These are phyloP conservation scores for Astrephomene gubernaculifera DNA, from an alignment of 139 green algal species.

Conservation along the genomic window DNA sequence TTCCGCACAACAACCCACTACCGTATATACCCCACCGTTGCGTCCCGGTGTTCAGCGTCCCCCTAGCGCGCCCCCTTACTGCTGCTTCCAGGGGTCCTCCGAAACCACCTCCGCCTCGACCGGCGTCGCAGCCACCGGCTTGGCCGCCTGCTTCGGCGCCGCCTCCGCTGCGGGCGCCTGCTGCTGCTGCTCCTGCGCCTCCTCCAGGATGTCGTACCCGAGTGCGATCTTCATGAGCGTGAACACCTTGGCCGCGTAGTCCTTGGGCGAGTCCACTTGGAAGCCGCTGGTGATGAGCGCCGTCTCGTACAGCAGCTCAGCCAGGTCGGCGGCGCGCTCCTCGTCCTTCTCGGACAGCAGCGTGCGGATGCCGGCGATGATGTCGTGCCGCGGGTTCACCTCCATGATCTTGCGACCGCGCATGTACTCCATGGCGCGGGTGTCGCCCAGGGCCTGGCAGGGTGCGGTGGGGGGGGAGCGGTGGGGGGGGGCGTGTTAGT, in stretches of 20 bases:
- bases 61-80: not conserved
- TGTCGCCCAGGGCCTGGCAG: slow-evolving; percentile 91
- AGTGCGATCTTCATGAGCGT: slow-evolving; percentile 66
- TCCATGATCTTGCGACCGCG: slow-evolving; percentile 94
- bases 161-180: not conserved
- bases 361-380: slow-evolving; percentile 84
- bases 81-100: slow-evolving; percentile 37
- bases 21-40: too few species aligned
- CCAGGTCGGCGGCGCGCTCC: slow-evolving; percentile 64
- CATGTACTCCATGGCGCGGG: slow-evolving; percentile 97
- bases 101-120: slow-evolving; percentile 39
- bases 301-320: slow-evolving; percentile 94
- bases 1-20: too few species aligned
- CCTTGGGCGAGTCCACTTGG: slow-evolving; percentile 78
- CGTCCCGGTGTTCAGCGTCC: too few species aligned
- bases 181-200: slow-evolving; percentile 6
- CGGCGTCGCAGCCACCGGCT: not conserved
- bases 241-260: slow-evolving; percentile 80
- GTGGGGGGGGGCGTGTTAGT: too few species aligned
- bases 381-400: slow-evolving; percentile 93
- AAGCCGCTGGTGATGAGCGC: slow-evolving; percentile 85
- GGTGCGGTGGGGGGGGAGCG: not conserved
- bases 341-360: slow-evolving; percentile 59
- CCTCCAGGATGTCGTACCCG: slow-evolving; percentile 46
- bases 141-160: not conserved